Percentiles rank a stretch among this genome's conserved stretches.
Conservation (phyloP, 2,329 filamentous ascomycete genomes). For the Beauveria asiatica region DNA sequence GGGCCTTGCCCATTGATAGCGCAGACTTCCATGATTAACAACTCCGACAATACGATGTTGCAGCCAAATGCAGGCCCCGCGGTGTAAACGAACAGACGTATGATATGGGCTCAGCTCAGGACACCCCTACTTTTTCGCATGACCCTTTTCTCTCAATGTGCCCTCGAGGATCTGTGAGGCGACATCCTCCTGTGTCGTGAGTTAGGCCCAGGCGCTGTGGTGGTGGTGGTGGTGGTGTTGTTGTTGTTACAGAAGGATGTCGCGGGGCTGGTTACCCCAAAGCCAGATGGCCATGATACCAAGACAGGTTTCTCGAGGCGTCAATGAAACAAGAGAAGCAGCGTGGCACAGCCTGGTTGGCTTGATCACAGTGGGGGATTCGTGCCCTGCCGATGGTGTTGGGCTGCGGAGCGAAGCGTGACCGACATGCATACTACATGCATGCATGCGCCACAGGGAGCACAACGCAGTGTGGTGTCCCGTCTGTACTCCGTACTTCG, state of each 20-base stretch:
- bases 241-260: background rate
- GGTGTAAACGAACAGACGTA: constrained; percentile 2
- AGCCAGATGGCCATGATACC: background rate
- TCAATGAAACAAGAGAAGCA: background rate
- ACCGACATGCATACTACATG: constrained; percentile 6
- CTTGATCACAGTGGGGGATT: background rate
- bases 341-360: constrained; percentile 9
- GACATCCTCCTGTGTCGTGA: background rate
- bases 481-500: too few species aligned
- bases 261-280: background rate
- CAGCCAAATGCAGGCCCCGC: background rate
- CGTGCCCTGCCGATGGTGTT: background rate
- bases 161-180: background rate
- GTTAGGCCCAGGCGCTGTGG: background rate
- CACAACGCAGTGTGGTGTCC: background rate
- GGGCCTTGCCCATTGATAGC: background rate
- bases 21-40: background rate
- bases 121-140: background rate
- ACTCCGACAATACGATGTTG: background rate
- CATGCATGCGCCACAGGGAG: background rate
- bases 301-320: background rate
- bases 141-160: background rate
- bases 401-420: constrained; percentile 3
- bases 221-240: background rate
- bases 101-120: background rate